Percentiles rank a stretch among this genome's conserved stretches.
Evolutionary conservation across 441 rosid genomes (phyloP).

Genomic region (Arabidopsis lyrata): DNA sequence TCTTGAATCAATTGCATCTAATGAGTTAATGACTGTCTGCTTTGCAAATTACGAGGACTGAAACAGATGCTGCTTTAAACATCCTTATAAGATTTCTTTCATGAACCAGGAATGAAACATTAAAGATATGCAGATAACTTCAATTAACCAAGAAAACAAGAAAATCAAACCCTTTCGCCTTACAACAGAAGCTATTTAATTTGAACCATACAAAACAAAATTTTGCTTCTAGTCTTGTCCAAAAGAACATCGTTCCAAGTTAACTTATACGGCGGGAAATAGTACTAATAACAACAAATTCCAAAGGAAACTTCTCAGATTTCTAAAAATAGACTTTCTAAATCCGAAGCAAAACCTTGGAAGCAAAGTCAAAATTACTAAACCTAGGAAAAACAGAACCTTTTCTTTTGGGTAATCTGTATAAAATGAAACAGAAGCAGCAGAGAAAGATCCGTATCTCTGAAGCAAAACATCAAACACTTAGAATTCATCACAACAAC

Average conservation of each 20-base stretch:
- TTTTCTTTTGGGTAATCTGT: neutral
- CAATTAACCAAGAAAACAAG: slow-evolving; percentile 14
- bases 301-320: slow-evolving; percentile 2
- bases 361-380: neutral
- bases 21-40: neutral
- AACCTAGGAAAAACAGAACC: neutral
- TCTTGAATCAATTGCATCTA: neutral
- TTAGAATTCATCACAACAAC: neutral
- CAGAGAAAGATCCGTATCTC: neutral
- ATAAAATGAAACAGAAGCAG: neutral
- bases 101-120: neutral
- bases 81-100: neutral
- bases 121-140: slow-evolving; percentile 4
- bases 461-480: slow-evolving; percentile 23
- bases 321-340: slow-evolving; percentile 14
- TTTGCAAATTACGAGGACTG: neutral
- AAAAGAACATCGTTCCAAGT: slow-evolving; percentile 16
- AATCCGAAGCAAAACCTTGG: neutral
- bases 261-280: slow-evolving; percentile 15
- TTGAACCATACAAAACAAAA: neutral
- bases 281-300: slow-evolving; percentile 2
- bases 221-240: slow-evolving; percentile 22
- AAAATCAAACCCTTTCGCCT: slow-evolving; percentile 2
- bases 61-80: neutral
- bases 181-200: neutral